Evolutionary conservation across 805 yeast species (phyloP).

Genomic region (Monosporozyma aerobia): DNA sequence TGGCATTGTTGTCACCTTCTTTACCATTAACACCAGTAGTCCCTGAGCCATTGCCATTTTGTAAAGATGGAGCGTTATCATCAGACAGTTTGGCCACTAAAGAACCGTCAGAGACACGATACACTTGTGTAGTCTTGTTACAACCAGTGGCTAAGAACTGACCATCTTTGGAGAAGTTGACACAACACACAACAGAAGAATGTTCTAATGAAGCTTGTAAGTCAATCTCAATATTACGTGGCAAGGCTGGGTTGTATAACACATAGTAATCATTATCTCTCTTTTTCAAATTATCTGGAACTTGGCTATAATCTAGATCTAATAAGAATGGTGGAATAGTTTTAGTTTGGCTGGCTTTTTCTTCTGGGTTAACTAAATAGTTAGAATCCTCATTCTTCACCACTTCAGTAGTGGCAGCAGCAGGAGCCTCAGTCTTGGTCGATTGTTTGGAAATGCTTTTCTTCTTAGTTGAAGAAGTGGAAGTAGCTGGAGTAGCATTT

Average conservation of each 20-base stretch:
- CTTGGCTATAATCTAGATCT: conserved; percentile 70
- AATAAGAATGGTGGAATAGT: conserved; percentile 70
- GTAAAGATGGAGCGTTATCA: conserved; percentile 34
- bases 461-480: background rate
- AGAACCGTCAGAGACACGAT: conserved; percentile 85
- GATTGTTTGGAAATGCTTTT: background rate
- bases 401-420: conserved; percentile 12
- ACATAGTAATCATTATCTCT: conserved; percentile 80
- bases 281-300: conserved; percentile 73
- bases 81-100: conserved; percentile 79
- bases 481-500: background rate
- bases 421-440: conserved; percentile 1
- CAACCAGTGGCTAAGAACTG: conserved; percentile 96
- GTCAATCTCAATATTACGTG: conserved; percentile 70
- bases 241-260: conserved; percentile 81
- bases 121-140: conserved; percentile 91
- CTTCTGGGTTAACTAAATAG: conserved; percentile 33
- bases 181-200: conserved; percentile 94
- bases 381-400: conserved; percentile 2
- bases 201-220: conserved; percentile 86
- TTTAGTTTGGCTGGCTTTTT: conserved; percentile 47
- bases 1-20: conserved; percentile 9
- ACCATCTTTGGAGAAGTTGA: conserved; percentile 85
- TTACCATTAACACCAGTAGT: background rate
- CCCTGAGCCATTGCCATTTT: conserved; percentile 1